A percentile compares a stretch with the other conserved stretches of the same genome.
phyloP scores from a whole-genome alignment of 768 basidiomycete genomes.

The Suillus decipiens region DNA sequence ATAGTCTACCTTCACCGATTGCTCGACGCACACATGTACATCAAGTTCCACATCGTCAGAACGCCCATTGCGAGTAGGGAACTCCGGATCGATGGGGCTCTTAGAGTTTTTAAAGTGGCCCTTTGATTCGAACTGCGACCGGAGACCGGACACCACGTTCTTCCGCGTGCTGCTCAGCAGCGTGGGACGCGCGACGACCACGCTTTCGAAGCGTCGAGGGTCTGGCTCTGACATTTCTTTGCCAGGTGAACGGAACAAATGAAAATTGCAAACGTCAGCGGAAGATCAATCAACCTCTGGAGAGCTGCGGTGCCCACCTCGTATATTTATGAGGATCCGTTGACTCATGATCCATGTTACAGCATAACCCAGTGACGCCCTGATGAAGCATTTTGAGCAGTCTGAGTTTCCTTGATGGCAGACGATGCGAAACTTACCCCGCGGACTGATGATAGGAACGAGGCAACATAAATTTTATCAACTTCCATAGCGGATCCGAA shows the following conservation, averaged over 20 bases:
- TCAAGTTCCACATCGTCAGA: conserved; percentile 29
- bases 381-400: conserved; percentile 13
- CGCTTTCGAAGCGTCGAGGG: neutral
- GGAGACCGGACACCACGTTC: conserved; percentile 23
- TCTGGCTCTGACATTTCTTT: conserved; percentile 3
- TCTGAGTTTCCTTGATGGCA: conserved; percentile 7
- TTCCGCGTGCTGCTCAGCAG: conserved; percentile 14
- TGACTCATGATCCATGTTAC: conserved; percentile 4
- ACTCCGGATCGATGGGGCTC: conserved; percentile 27
- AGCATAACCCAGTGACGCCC: conserved; percentile 35
- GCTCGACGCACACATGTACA: conserved; percentile 34
- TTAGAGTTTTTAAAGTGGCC: neutral
- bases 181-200: neutral
- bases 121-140: conserved; percentile 27
- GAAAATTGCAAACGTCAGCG: neutral
- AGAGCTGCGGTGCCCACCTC: neutral
- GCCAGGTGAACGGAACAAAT: neutral
- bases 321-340: conserved; percentile 1
- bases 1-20: conserved; percentile 29
- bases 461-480: conserved; percentile 12
- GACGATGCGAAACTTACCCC: conserved; percentile 39
- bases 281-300: neutral
- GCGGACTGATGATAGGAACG: conserved; percentile 40
- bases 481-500: conserved; percentile 14
- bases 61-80: conserved; percentile 5